A percentile compares a stretch with the other conserved stretches of the same genome.
Evolutionary conservation across 1,284 basidiomycete species (phyloP).

Genomic region (Papiliotrema fonsecae): DNA sequence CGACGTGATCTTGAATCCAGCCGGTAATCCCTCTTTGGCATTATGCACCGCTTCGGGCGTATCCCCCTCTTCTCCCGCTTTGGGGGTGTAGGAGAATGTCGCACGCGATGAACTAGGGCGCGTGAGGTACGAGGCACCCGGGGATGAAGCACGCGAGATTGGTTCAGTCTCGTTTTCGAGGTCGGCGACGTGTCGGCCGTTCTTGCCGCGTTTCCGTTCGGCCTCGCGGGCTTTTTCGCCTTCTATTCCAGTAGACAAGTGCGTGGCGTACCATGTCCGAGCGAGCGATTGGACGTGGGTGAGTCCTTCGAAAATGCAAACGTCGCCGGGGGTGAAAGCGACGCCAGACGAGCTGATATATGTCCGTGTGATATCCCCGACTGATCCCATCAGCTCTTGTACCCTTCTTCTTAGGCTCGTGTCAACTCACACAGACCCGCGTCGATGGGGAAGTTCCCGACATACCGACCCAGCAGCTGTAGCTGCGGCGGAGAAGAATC

Average conservation of each 20-base stretch:
- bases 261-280: constrained; percentile 65
- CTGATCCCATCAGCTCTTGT: constrained; percentile 14
- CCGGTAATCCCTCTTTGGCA: constrained; percentile 51
- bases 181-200: too few species aligned
- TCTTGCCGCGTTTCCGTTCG: constrained; percentile 26
- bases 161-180: neutral
- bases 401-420: neutral
- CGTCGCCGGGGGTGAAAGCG: constrained; percentile 65
- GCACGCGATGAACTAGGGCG: constrained; percentile 11
- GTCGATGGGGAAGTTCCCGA: constrained; percentile 59
- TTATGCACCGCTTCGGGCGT: constrained; percentile 2
- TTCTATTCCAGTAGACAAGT: constrained; percentile 56
- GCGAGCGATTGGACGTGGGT: constrained; percentile 68
- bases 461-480: constrained; percentile 77
- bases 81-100: constrained; percentile 14
- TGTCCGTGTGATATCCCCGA: constrained; percentile 72
- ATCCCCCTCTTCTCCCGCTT: neutral
- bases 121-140: neutral
- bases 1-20: constrained; percentile 60
- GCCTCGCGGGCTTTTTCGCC: constrained; percentile 61
- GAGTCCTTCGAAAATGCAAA: constrained; percentile 84
- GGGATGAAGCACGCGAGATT: too few species aligned
- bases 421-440: constrained; percentile 37
- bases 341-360: constrained; percentile 72
- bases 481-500: constrained; percentile 67